A percentile compares a stretch with the other conserved stretches of the same genome.
Conservation (phyloP, 2,329 filamentous ascomycete species). For the Xylaria sp. region DNA sequence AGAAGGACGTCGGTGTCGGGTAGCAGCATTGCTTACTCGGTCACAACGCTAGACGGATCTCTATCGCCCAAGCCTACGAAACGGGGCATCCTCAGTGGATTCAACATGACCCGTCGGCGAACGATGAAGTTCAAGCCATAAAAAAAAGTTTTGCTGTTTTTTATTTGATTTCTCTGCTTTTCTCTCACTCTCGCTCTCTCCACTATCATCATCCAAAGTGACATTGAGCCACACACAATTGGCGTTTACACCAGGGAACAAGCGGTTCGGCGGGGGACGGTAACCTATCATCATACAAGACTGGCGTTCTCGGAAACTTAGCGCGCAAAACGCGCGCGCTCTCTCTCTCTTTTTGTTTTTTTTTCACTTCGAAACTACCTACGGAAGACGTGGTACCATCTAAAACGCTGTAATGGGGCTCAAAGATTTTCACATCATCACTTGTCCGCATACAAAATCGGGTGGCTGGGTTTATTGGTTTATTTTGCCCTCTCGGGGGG, state of each 20-base stretch:
- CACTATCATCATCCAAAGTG: conserved; percentile 5
- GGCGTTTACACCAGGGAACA: not conserved
- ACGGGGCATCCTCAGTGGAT: conserved; percentile 34
- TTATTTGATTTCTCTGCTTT: not conserved
- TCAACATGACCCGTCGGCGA: conserved; percentile 36
- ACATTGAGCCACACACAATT: not conserved
- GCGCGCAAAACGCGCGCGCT: not conserved
- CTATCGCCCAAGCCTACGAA: conserved; percentile 20
- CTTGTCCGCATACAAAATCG: conserved; percentile 2
- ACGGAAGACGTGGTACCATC: conserved; percentile 4
- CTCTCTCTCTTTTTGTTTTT: not conserved
- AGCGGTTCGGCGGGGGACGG: conserved; percentile 2
- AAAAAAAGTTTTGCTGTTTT: conserved; percentile 2
- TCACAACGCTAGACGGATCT: conserved; percentile 18
- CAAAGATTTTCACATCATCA: not conserved
- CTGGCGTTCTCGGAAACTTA: conserved; percentile 17
- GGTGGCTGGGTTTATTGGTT: conserved; percentile 12
- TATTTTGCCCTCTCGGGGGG: not conserved
- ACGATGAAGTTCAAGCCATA: conserved; percentile 34
- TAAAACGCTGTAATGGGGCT: conserved; percentile 7
- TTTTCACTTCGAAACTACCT: not conserved
- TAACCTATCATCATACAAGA: conserved; percentile 9
- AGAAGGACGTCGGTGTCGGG: conserved; percentile 37
- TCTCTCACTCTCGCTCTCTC: conserved; percentile 3
- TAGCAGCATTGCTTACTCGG: conserved; percentile 20